Evolutionary conservation across 2,329 filamentous ascomycete species (phyloP), one percentile per base, ranked within the genome.

Genomic region (Acrocalymma vagum): DNA sequence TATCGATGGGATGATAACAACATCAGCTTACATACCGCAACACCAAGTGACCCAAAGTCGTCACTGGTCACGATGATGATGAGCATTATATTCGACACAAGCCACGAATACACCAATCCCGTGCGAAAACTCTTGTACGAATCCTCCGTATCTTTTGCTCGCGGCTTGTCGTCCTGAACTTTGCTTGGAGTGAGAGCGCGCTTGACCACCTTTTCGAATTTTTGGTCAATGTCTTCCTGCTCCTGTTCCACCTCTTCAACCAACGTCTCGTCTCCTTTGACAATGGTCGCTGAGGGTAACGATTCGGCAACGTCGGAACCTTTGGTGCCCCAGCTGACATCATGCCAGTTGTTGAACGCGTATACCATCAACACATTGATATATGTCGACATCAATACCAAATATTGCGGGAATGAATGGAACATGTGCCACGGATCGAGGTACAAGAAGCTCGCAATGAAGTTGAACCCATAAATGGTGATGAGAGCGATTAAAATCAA

Each of bases 341-440:
- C 93, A 74, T 97, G 93, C 93, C 92, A 96, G 78, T 97, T 96
- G 84, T 91, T 94, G 82, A 96, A 96, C 43, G 93, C 90, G 73
- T 96, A 96, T 35, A 97, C 90, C 82, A 95, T 96, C 62, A 97
- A 85, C 58, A 97, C 93, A 79, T 96, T 97, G 84, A 95, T 92
- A 77, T 96, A 96, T 10, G 90, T 94, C 11, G 91, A 95, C 81
- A 93, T 92, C 64, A 95, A 83, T 42, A 95, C 76, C 59, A 96
- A 78, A 72, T 96, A 96, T 65, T 87, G 84, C n/a, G 87, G 87
- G 82, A 95, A 97, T 3, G 92, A 96, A 68, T 93, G 93, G 78
- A 96, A 95, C 93, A 96, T 96, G 81, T 96, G 93, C 93, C 93
- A 97, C 18, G 93, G 93, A 71, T 97, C 93, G 58, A 96, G 79